Base-by-base conservation (phyloP, 1,139 yeast species). In the Geotrichum histeridarum region DNA sequence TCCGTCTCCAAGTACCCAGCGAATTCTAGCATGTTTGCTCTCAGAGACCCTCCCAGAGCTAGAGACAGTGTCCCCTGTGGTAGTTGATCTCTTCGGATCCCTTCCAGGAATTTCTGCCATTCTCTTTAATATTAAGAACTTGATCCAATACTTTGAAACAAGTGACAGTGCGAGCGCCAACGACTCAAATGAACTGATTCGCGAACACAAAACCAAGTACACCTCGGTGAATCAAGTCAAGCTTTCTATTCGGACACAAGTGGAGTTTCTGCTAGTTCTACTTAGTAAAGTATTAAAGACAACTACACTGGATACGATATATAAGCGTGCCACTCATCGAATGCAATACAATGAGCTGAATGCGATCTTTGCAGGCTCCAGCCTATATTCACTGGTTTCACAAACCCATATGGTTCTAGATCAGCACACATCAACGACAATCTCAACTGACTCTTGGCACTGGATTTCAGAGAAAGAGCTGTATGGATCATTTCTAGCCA, bases 281-380 rank as follows among this genome's bases (percentile, higher is more conserved):
- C 32, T 52, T 8, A 17, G 42, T n/a, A 18, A 38, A 5, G 38
- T 37, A 11, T 22, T 52, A 11, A 42, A 38, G 12, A 5, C 33
- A 15, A 38, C 35, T 22, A 17, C 44, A 12, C 33, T 52, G 14
- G 31, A 33, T 9, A 42, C 18, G 12, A 33, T 52, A 4, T 52
- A 52, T 36, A n/a, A 30, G n/a, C 36, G 51, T 9, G 42, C 51
- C 12, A 1, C 36, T 9, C 27, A 15, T 14, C 47, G 18, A n/a
- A 17, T 18, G 6, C 51, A 52, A 32, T 27, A n/a, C 17, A 52
- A 37, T 12, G 48, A 52, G 35, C 37, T 52, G 17, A 43, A 37
- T 31, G 48, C 50, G 7, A 30, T 52, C 2, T 48, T 47, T 42
- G 54, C 44, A 12, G 54, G 54, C 15, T 52, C 54, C 14, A 47